Evolutionary conservation across 1,139 yeast genomes (phyloP).

Genomic region (Lodderomyces beijingensis): DNA sequence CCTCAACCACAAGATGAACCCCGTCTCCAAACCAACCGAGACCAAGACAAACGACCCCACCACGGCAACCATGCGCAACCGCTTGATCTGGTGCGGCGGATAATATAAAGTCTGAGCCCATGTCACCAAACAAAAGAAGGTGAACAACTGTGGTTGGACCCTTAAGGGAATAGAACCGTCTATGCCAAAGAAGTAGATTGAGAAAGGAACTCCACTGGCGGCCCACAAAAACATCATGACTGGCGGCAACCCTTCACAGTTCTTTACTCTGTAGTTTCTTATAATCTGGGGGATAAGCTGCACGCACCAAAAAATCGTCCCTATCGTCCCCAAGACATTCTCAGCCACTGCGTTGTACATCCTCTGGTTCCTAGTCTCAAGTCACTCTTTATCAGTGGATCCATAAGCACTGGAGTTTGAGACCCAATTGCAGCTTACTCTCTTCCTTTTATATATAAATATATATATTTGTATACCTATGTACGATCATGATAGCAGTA

Average conservation of each 20-base stretch:
- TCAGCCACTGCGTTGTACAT: constrained; percentile 45
- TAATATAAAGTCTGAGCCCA: constrained; percentile 77
- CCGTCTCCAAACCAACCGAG: constrained; percentile 62
- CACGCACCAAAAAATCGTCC: constrained; percentile 87
- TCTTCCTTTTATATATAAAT: no score
- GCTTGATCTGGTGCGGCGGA: constrained; percentile 56
- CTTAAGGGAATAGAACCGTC: constrained; percentile 72
- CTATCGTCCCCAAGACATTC: constrained; percentile 81
- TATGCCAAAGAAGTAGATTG: constrained; percentile 71
- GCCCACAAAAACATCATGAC: constrained; percentile 84
- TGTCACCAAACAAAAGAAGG: constrained; percentile 61
- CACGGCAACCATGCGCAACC: constrained; percentile 28
- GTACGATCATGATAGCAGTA: no score
- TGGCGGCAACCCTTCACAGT: constrained; percentile 84
- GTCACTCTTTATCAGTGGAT: no score
- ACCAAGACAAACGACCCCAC: constrained; percentile 38
- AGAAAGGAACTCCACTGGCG: constrained; percentile 76
- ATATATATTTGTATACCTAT: no score
- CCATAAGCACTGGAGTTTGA: no score
- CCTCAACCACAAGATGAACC: constrained; percentile 67
- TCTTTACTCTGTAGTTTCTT: constrained; percentile 65
- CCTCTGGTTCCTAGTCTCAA: no score
- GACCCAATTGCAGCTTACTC: no score
- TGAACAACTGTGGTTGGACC: constrained; percentile 83
- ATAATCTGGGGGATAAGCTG: constrained; percentile 84